Evolutionary conservation across 2,329 filamentous ascomycete species (phyloP), one percentile per base, ranked within the genome.

Genomic region (Fusarium foetens): DNA sequence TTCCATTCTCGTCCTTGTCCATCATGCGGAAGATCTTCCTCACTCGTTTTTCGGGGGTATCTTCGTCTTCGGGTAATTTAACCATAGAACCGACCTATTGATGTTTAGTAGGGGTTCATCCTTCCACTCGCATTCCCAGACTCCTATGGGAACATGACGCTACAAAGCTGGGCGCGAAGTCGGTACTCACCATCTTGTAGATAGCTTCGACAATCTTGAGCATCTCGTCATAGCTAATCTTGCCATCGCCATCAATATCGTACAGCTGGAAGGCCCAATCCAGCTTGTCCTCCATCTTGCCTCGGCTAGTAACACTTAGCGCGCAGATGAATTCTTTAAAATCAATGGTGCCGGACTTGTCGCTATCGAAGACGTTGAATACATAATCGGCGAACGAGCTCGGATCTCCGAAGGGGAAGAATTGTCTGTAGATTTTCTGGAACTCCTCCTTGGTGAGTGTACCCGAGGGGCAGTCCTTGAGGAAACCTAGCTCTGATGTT

Each of bases 311-410:
- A 79, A 99, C 95, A 83, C 94, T 97, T 72, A 99, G 86, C 33
- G 96, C 96, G 85, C 95, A 98, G 83, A 99, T 99, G 84, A 99
- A 99, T 84, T 99, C 96, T 83, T 98, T 98, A 85, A 99, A 99
- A 85, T 99, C 96, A 80, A 99, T 99, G 76, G 93, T 95, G 75
- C 96, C 96, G 48, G 94, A 97, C 80, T 97, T 97, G 84, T 99
- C 96, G 80, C 94, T 93, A 83, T 99, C 96, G 82, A 99, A 99
- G 42, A 99, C 96, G 78, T 98, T 97, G 86, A 99, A 99, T 70
- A 99, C 96, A 82, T 98, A 98, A 84, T 98, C 95, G 81, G 96
- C 96, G 81, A 99, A 99, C 6, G 94, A 96, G 31, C 94, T 97
- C 7, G 96, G 96, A 81, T 99, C 96, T 75, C 96, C 96, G 79